phyloP scores from a whole-genome alignment of 2,329 filamentous ascomycete species.

The Xylariaceae sp. region DNA sequence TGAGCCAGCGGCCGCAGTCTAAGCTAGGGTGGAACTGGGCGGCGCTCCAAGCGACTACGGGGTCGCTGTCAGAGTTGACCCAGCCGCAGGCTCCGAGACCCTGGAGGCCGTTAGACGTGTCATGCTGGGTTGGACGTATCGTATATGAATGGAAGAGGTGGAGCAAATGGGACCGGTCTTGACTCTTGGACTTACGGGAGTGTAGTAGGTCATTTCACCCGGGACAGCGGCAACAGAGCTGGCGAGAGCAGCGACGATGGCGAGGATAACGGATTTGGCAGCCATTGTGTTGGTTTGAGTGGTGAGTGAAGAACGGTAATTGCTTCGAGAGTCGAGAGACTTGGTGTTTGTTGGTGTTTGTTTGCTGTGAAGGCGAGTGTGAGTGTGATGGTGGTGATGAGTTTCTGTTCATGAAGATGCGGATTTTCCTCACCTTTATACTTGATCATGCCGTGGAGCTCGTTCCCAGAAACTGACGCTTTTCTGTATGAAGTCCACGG shows the following conservation, averaged over 20 bases:
- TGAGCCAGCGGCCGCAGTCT: constrained; percentile 19
- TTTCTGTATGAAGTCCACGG: too few relatives aligned
- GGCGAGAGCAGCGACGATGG: constrained; percentile 12
- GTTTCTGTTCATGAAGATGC: too few relatives aligned
- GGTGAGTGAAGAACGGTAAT: not conserved
- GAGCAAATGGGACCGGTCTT: too few relatives aligned
- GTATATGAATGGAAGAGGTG: too few relatives aligned
- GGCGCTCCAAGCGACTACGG: constrained; percentile 15
- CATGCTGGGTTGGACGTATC: too few relatives aligned
- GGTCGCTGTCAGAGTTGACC: constrained; percentile 6
- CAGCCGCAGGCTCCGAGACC: constrained; percentile 18
- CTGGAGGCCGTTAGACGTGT: constrained; percentile 7
- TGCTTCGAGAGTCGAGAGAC: too few relatives aligned
- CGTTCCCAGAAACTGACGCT: too few relatives aligned
- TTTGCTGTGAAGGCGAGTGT: not conserved
- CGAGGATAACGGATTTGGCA: constrained; percentile 9
- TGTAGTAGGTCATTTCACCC: constrained; percentile 16
- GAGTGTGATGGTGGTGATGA: not conserved
- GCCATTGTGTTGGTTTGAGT: constrained; percentile 7
- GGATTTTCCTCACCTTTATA: too few relatives aligned
- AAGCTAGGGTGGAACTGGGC: constrained; percentile 14
- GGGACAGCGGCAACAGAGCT: constrained; percentile 7
- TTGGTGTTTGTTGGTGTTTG: not conserved
- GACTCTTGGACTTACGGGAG: constrained; percentile 15
- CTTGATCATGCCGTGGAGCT: too few relatives aligned